Evolutionary conservation across 2,329 filamentous ascomycete genomes (phyloP), one percentile per base, ranked within the genome.

Genomic region (Fusarium sulawesiense): DNA sequence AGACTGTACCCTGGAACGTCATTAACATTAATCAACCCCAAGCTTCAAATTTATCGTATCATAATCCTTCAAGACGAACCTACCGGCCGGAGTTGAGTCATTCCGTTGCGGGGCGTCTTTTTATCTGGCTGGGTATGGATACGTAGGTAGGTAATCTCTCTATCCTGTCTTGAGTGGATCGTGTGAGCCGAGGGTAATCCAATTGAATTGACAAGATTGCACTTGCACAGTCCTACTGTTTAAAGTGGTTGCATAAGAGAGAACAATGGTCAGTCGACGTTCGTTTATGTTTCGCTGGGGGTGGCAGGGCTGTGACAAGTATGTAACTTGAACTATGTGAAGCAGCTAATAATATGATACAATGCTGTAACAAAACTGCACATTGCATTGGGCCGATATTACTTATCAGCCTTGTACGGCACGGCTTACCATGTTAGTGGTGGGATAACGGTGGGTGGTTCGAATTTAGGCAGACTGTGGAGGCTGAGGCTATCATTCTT

Each of bases 381-480:
- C 23, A 29, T 49, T 51, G 20, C 23, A 29, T 49, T 51, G 30
- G 40, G 23, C 30, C 53, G 21, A 40, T 42, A 40, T 34, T 23
- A 47, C 47, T 9, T 65, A 66, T 70, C 67, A 70, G 67, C 63
- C 67, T 64, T 44, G 63, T 70, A 63, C 67, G 67, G 67, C 67
- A 68, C 67, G 46, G 48, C 49, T 29, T 20, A 29, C 29, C 27
- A 20, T 53, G 13, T 58, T n/a, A 66, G 21, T 68, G 53, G 62
- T 62, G 62, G 55, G 51, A 51, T 56, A 44, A 50, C 42, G 42
- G 44, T 47, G 55, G 21, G 56, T 56, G 68, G 64, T 70, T 56
- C 54, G 68, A 49, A 65, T 59, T 70, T 71, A 70, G 68, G 68
- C 68, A 71, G 65, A 66, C 53, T 45, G 50, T 72, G 68, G 68